These are phyloP conservation scores for Pyrenophora graminea DNA, from an alignment of 2,329 filamentous ascomycete species.

Conservation along the genomic window DNA sequence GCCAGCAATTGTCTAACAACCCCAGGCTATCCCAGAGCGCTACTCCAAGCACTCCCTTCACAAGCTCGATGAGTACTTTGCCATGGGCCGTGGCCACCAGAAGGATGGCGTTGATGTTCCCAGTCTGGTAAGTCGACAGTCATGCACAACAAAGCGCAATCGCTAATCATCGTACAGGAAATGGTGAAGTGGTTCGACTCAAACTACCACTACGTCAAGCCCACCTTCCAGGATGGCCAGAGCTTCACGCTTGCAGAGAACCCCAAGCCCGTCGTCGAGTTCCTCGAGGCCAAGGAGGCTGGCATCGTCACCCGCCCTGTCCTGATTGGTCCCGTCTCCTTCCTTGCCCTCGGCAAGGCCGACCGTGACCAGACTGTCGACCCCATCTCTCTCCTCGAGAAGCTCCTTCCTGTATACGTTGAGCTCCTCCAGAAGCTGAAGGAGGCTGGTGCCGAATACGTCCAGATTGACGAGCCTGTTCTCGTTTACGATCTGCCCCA, in stretches of 20 bases:
- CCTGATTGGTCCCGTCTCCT: constrained; percentile 92
- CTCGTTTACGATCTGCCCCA: constrained; percentile 91
- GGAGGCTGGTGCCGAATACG: constrained; percentile 90
- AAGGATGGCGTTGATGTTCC: constrained; percentile 92
- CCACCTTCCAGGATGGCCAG: constrained; percentile 95
- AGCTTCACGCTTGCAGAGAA: constrained; percentile 84
- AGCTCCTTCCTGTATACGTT: constrained; percentile 92
- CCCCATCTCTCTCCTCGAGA: constrained; percentile 90
- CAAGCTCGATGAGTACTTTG: constrained; percentile 95
- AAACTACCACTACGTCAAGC: constrained; percentile 99
- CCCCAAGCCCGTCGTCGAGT: constrained; percentile 94
- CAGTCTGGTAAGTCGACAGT: constrained; percentile 61
- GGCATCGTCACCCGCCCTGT: constrained; percentile 92
- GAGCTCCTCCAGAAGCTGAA: constrained; percentile 93
- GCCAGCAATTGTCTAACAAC: constrained; percentile 19
- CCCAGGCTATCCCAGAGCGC: constrained; percentile 85
- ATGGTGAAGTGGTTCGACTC: constrained; percentile 99
- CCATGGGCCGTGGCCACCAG: constrained; percentile 98
- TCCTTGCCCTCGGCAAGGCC: constrained; percentile 96
- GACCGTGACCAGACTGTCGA: constrained; percentile 92
- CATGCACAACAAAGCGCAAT: background rate
- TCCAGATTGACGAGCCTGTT: constrained; percentile 97
- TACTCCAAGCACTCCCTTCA: constrained; percentile 90
- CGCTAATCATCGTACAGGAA: constrained; percentile 60
- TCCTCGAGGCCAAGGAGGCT: constrained; percentile 96